These are phyloP conservation scores for Boletellus ananiceps DNA, from an alignment of 768 basidiomycete genomes.

Conservation along the genomic window DNA sequence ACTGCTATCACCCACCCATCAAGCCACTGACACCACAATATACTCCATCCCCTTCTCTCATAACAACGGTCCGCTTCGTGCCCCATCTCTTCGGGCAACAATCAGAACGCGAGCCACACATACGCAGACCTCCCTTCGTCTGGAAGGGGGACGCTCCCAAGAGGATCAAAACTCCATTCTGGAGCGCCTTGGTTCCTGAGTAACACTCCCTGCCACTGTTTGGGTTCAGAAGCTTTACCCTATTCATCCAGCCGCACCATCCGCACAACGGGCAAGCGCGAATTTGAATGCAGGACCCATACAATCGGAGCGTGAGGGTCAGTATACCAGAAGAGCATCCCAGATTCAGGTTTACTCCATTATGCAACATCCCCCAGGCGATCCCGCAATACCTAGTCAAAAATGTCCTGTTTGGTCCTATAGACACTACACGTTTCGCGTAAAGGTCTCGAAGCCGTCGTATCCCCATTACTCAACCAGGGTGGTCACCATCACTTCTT, in stretches of 20 bases:
- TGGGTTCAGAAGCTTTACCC: slow-evolving; percentile 54
- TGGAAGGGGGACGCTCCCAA: slow-evolving; percentile 74
- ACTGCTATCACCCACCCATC: slow-evolving; percentile 7
- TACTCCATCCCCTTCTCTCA: background rate
- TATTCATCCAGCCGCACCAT: slow-evolving; percentile 19
- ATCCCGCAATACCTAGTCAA: slow-evolving; percentile 63
- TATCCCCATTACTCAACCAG: slow-evolving; percentile 65
- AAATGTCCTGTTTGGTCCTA: slow-evolving; percentile 60
- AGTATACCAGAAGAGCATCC: slow-evolving; percentile 79
- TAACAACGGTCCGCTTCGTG: slow-evolving; percentile 44
- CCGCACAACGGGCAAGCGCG: slow-evolving; percentile 1
- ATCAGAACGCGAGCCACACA: slow-evolving; percentile 72
- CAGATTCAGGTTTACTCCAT: slow-evolving; percentile 62
- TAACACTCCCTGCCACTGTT: slow-evolving; percentile 41
- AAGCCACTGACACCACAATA: slow-evolving; percentile 1
- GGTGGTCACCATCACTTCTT: slow-evolving; percentile 50
- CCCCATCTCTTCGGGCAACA: slow-evolving; percentile 55
- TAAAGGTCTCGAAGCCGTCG: slow-evolving; percentile 64
- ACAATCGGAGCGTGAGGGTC: background rate
- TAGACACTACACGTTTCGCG: slow-evolving; percentile 58
- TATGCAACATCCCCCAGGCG: slow-evolving; percentile 68
- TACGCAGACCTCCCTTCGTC: slow-evolving; percentile 58
- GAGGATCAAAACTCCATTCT: slow-evolving; percentile 73
- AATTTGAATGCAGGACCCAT: slow-evolving; percentile 4
- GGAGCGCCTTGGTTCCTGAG: slow-evolving; percentile 66